Evolutionary conservation across 2,329 filamentous ascomycete genomes (phyloP).

Genomic region (Tolypocladium endophyticum): DNA sequence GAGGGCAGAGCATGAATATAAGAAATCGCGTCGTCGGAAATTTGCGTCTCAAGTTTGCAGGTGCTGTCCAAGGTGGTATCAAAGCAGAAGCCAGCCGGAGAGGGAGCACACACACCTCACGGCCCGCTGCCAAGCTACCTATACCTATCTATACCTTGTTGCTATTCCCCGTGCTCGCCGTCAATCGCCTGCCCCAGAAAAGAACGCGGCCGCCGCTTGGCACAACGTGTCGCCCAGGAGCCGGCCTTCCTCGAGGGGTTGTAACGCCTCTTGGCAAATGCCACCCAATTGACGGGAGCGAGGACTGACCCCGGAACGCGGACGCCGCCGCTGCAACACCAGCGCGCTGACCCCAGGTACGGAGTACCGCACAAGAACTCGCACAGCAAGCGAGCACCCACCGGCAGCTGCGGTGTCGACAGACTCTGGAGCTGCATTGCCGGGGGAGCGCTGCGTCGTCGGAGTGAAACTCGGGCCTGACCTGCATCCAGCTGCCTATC

Average conservation of each 20-base stretch:
- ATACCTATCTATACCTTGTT: too few species aligned
- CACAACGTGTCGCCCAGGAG: background rate
- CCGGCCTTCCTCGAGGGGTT: background rate
- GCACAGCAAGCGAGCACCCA: background rate
- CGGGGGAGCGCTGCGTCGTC: background rate
- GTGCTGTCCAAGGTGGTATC: background rate
- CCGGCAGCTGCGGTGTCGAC: background rate
- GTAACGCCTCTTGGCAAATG: background rate
- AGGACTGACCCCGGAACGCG: background rate
- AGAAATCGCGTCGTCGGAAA: background rate
- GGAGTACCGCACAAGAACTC: too few species aligned
- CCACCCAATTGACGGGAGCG: background rate
- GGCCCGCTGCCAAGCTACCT: too few species aligned
- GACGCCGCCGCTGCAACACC: background rate
- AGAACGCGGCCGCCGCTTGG: slow-evolving; percentile 6
- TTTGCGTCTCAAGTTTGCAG: background rate
- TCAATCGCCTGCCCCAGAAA: background rate
- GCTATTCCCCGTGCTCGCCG: too few species aligned
- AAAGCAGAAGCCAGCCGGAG: background rate
- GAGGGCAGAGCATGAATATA: background rate
- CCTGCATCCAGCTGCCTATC: background rate
- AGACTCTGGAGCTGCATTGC: background rate
- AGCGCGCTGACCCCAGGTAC: background rate
- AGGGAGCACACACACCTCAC: background rate
- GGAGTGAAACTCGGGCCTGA: background rate